These are phyloP conservation scores for Neurospora africana DNA, from an alignment of 495 filamentous ascomycete species.

Conservation along the genomic window DNA sequence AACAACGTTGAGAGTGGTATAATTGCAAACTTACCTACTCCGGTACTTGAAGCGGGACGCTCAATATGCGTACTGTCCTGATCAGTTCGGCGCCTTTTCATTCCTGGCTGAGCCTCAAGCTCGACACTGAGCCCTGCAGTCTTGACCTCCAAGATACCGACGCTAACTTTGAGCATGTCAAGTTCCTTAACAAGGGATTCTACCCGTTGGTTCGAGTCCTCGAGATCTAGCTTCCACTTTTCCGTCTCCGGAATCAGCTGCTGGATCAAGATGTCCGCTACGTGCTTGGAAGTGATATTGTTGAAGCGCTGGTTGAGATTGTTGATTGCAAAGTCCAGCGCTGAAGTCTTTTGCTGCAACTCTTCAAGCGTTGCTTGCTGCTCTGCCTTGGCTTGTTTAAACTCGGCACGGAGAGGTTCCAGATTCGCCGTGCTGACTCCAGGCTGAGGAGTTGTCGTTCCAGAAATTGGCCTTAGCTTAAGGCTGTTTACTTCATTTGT, in stretches of 20 bases:
- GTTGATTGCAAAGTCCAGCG: slow-evolving; percentile 1
- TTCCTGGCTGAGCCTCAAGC: not conserved
- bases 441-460: not conserved
- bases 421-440: not conserved
- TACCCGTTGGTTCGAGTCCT: not conserved
- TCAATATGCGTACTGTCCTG: not conserved
- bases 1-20: not conserved
- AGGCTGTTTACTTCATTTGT: not conserved
- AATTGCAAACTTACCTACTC: not conserved
- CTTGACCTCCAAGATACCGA: not conserved
- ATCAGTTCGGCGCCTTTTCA: not conserved
- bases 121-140: not conserved
- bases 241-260: slow-evolving; percentile 4
- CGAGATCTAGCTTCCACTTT: not conserved
- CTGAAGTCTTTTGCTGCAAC: not conserved
- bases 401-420: not conserved
- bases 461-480: not conserved
- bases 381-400: not conserved
- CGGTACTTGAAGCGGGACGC: not conserved
- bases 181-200: not conserved
- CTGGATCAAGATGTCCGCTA: slow-evolving; percentile 17
- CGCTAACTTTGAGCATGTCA: not conserved
- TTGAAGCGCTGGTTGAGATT: slow-evolving; percentile 14
- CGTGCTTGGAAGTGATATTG: slow-evolving; percentile 18
- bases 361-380: not conserved